Evolutionary conservation across 2,329 filamentous ascomycete genomes (phyloP).

Genomic region (Diaporthe citri): DNA sequence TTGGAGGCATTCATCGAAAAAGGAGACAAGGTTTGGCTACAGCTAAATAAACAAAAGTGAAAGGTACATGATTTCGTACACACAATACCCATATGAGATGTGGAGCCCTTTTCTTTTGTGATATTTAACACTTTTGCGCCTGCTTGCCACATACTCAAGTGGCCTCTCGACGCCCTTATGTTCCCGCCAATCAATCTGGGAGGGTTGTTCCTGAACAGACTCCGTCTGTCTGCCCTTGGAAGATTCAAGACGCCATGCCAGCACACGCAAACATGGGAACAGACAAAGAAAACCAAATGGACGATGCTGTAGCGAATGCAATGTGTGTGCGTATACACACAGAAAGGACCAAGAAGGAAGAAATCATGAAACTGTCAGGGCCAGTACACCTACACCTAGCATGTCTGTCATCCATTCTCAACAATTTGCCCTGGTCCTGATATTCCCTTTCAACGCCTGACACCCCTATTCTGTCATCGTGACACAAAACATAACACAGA

Average conservation of each 20-base stretch:
- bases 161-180: not conserved
- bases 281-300: not conserved
- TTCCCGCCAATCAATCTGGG: conserved; percentile 15
- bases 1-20: conserved; percentile 11
- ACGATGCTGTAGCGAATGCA: conserved; percentile 37
- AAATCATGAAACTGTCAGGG: not conserved
- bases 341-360: not conserved
- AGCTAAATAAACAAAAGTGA: conserved; percentile 9
- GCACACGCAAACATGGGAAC: not conserved
- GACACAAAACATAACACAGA: conserved; percentile 12
- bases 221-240: not conserved
- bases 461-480: conserved; percentile 18
- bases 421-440: conserved; percentile 23
- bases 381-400: conserved; percentile 28
- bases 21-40: conserved; percentile 16
- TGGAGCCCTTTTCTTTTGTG: not conserved
- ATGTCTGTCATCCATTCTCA: conserved; percentile 31
- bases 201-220: not conserved
- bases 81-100: not conserved
- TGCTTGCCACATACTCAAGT: not conserved
- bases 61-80: conserved; percentile 26
- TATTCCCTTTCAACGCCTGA: conserved; percentile 36
- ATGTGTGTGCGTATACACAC: conserved; percentile 31
- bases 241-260: conserved; percentile 22
- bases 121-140: conserved; percentile 1